Conservation (phyloP, 2,329 filamentous ascomycete species). For the Geosmithia putterillii region DNA sequence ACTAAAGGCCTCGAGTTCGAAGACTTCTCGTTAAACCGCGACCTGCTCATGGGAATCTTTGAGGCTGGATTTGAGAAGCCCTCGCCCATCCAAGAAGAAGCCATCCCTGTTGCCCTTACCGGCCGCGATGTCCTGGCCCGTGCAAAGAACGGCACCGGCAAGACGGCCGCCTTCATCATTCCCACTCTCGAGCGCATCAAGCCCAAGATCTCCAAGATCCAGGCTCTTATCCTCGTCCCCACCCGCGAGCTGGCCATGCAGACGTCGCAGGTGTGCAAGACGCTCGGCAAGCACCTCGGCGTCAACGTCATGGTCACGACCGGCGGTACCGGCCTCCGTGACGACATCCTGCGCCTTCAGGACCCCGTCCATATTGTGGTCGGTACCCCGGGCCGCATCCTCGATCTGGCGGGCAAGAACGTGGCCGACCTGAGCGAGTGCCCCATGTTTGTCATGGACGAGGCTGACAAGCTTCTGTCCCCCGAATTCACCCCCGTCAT, state of each 20-base stretch:
- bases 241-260: conserved; percentile 95
- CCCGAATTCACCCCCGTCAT: conserved; percentile 96
- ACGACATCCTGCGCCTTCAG: conserved; percentile 90
- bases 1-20: conserved; percentile 98
- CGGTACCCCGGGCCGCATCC: conserved; percentile 89
- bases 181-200: conserved; percentile 93
- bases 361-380: conserved; percentile 96
- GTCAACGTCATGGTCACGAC: conserved; percentile 99
- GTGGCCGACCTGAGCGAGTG: conserved; percentile 94
- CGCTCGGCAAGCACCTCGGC: conserved; percentile 88
- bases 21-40: conserved; percentile 88
- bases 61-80: conserved; percentile 98
- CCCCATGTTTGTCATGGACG: conserved; percentile 98
- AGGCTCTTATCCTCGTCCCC: conserved; percentile 90
- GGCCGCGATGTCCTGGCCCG: conserved; percentile 90
- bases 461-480: conserved; percentile 95
- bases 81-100: conserved; percentile 98
- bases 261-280: conserved; percentile 99
- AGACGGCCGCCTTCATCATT: conserved; percentile 96
- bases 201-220: conserved; percentile 90
- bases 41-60: conserved; percentile 97
- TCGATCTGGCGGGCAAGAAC: conserved; percentile 91
- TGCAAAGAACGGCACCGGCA: conserved; percentile 97
- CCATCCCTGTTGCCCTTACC: conserved; percentile 90
- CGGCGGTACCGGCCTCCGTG: conserved; percentile 84